Evolutionary conservation across 2,329 filamentous ascomycete genomes (phyloP), one percentile per base, ranked within the genome.

Genomic region (Dothistroma pini): DNA sequence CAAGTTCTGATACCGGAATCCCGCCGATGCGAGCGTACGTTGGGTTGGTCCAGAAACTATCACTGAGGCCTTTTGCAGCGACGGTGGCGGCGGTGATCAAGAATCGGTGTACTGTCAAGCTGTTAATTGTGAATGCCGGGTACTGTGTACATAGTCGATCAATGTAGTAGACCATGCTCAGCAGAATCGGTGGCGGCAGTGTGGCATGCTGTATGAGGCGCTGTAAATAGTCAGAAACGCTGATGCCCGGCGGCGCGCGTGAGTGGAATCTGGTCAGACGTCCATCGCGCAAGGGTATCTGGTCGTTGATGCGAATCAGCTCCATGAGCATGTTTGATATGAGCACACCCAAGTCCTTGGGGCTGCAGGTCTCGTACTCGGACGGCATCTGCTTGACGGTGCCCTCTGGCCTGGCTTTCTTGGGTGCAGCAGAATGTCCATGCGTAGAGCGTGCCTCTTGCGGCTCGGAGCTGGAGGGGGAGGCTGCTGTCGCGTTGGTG

Each of bases 161-260:
- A 71, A 99, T 97, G 72, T 97, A 99, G 74, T 96, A 99, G 60
- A 99, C 95, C 91, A 99, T 97, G 69, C 93, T 95, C 38, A 99
- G 85, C n/a, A 99, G 83, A 55, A 99, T 89, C 0, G 95, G 93
- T 12, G 95, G 93, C 7, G 91, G 92, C 2, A 99, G 83, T 0
- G 93, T 97, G 29, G 95, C 95, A 74, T 99, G 95, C 61, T 92
- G 91, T 25, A 96, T 95, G 60, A 99, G 82, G 65, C 95, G 88
- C 71, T 95, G 90, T 38, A 99, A 84, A 74, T 99, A 99, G 75
- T 99, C 95, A 63, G 89, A 83, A 34, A 99, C 93, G 29, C 92
- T 96, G 62, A 99, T 99, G 56, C 90, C 93, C 8, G 95, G 95
- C 1, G 95, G 87, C 16, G 88, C 86, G 70, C 83, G 83, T 62